Base-by-base conservation (phyloP, 1,139 yeast species). In the Geotrichum citri-aurantii region DNA sequence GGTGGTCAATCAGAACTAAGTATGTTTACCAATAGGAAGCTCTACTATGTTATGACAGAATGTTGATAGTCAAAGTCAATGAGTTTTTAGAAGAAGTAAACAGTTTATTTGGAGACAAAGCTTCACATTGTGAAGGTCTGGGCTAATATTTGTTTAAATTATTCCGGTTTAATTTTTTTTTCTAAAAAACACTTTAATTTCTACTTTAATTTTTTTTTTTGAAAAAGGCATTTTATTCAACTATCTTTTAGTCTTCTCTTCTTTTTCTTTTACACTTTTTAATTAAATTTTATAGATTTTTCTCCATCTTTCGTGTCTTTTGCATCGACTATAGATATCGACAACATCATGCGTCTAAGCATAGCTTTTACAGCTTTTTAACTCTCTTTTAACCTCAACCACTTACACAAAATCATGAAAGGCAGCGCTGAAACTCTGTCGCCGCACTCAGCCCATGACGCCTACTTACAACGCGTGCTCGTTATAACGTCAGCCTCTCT, bases 381-480 rank as follows among this genome's bases (percentile, higher is more conserved):
- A 24, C 37, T 10, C 6, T 23, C 19, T 27, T 4, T 33, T 21
- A n/a, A n/a, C n/a, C 17, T 48, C 12, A 27, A 48, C 19, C 12
- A 48, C 21, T 19, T 3, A n/a, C 40, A n/a, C 8, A 11, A 1
- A 29, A n/a, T 17, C 14, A 27, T 26, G 40, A n/a, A 8, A 6
- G 40, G 14, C 40, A 31, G 14, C 40, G 19, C 17, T n/a, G 19
- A n/a, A 37, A 37, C 44, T 3, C 19, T 37, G 44, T 17, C 17
- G 21, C 44, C 44, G 6, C 44, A n/a, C 44, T 14, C 56, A 6
- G 47, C 21, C 26, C 55, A 55, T 29, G 40, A 50, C 24, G 55
- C 61, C 17, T 59, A 50, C 44, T 53, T 56, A 17, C 61, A 56
- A 31, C 53, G 61, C 3, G 42, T 58, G 6, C 50, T 60, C 31